Conservation (phyloP, 306 rosid species). For the Malus sylvestris region DNA sequence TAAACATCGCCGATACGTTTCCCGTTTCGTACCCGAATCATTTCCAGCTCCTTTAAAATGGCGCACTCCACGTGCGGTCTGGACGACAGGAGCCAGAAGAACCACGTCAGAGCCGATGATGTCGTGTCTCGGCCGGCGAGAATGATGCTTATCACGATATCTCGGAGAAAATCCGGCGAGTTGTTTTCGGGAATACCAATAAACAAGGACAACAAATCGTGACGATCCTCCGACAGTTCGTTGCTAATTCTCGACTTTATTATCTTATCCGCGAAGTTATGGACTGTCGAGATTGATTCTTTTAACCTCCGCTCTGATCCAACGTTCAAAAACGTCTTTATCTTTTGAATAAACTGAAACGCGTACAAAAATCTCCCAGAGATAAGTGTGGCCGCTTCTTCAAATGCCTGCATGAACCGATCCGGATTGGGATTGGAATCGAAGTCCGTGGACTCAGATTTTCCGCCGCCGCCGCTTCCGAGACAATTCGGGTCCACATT, state of each 20-base stretch:
- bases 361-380: constrained; percentile 37
- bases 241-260: constrained; percentile 28
- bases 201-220: constrained; percentile 58
- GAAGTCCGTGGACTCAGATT: too few relatives aligned
- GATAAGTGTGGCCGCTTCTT: constrained; percentile 36
- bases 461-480: constrained; percentile 22
- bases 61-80: constrained; percentile 21
- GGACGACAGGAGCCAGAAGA: constrained; percentile 58
- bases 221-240: neutral
- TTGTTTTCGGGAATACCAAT: constrained; percentile 20
- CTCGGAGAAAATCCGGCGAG: constrained; percentile 53
- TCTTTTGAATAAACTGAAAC: neutral
- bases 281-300: constrained; percentile 44
- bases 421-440: constrained; percentile 10
- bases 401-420: constrained; percentile 62
- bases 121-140: constrained; percentile 75
- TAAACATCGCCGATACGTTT: constrained; percentile 18
- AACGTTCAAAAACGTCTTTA: constrained; percentile 35
- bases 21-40: constrained; percentile 11
- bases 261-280: constrained; percentile 42
- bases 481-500: constrained; percentile 54
- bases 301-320: constrained; percentile 41
- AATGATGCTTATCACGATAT: constrained; percentile 51
- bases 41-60: constrained; percentile 28
- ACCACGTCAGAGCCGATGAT: constrained; percentile 61